phyloP scores from a whole-genome alignment of 2,329 filamentous ascomycete species.

The Botrytis aclada region DNA sequence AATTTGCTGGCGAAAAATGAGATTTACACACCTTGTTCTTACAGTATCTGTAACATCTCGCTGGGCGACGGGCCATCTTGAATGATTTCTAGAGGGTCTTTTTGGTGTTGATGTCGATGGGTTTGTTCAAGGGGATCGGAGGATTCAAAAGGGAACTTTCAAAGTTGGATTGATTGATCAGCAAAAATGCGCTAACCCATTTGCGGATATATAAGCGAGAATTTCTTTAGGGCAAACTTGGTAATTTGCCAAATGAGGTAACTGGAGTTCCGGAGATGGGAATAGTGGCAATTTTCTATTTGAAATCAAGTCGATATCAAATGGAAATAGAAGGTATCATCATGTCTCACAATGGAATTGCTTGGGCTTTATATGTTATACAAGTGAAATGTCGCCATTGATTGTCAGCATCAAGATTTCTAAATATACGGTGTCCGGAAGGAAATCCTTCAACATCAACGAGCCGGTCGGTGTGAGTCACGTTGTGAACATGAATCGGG shows the following conservation, averaged over 20 bases:
- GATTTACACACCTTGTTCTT: constrained; percentile 91
- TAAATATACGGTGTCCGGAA: not conserved
- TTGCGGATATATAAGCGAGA: constrained; percentile 18
- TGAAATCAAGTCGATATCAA: constrained; percentile 9
- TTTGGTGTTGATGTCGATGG: constrained; percentile 45
- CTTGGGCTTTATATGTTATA: constrained; percentile 10
- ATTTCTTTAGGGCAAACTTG: constrained; percentile 13
- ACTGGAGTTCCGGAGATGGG: constrained; percentile 4
- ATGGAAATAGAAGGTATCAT: not conserved
- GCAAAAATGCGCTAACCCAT: not conserved
- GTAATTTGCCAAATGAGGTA: not conserved
- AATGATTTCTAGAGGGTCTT: constrained; percentile 56
- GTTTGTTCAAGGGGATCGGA: constrained; percentile 22
- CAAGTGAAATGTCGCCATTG: not conserved
- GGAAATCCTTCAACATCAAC: not conserved
- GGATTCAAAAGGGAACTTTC: constrained; percentile 19
- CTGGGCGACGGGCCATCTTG: constrained; percentile 99
- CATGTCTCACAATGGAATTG: constrained; percentile 21
- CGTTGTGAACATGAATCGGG: not conserved
- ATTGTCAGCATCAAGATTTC: not conserved
- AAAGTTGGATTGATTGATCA: constrained; percentile 15
- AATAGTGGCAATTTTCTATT: constrained; percentile 15
- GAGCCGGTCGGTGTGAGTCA: not conserved
- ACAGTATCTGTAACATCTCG: constrained; percentile 99
- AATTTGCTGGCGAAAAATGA: constrained; percentile 8